phyloP scores from a whole-genome alignment of 345 rosid genomes.

The Citrus mangshanensis region DNA sequence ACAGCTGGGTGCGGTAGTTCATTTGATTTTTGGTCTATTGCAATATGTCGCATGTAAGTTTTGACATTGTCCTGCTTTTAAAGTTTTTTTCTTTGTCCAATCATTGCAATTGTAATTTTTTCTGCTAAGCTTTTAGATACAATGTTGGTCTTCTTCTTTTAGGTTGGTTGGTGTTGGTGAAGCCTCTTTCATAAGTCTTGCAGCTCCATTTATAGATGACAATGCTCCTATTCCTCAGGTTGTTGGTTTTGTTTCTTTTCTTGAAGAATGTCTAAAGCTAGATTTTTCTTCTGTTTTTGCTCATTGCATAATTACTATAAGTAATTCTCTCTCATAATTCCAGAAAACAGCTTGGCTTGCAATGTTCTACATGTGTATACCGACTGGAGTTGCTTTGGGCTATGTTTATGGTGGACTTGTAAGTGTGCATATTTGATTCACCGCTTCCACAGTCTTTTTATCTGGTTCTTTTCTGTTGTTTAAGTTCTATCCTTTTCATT shows the following conservation, averaged over 20 bases:
- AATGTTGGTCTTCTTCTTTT: conserved; percentile 12
- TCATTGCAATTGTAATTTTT: neutral
- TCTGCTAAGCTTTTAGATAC: neutral
- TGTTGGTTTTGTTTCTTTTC: neutral
- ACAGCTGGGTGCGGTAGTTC: conserved; percentile 76
- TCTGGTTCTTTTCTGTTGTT: neutral
- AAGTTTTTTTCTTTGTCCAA: neutral
- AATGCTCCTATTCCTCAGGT: conserved; percentile 85
- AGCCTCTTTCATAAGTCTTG: conserved; percentile 98
- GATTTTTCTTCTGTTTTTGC: neutral
- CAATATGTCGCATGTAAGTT: conserved; percentile 78
- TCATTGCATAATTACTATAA: neutral
- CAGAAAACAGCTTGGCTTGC: conserved; percentile 97
- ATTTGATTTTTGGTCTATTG: conserved; percentile 79
- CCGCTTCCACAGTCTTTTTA: neutral
- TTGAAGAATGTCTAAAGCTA: neutral
- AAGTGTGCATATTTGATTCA: conserved; percentile 26
- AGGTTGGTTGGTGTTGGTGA: conserved; percentile 99
- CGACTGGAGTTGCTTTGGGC: conserved; percentile 87
- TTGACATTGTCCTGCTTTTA: neutral
- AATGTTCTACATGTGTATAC: conserved; percentile 95
- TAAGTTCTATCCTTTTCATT: neutral
- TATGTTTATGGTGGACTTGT: conserved; percentile 92
- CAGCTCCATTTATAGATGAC: conserved; percentile 97
- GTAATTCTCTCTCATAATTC: conserved; percentile 5